These are phyloP conservation scores for Pterulicium gracile DNA, from an alignment of 1,284 basidiomycete species.

Conservation along the genomic window DNA sequence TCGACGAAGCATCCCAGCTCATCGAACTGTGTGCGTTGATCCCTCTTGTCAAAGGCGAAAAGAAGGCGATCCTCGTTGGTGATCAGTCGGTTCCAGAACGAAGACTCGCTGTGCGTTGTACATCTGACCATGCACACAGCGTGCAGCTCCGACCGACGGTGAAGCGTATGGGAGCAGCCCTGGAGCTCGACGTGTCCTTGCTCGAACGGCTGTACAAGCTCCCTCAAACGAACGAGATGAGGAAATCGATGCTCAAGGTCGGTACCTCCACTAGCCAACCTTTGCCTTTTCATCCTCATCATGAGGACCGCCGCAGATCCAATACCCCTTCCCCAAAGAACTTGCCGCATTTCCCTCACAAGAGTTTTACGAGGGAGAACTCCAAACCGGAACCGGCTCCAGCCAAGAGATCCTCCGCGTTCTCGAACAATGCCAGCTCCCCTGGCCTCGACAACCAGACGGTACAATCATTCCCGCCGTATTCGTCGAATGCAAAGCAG, in stretches of 20 bases:
- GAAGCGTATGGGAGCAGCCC: constrained; percentile 39
- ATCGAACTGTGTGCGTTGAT: constrained; percentile 54
- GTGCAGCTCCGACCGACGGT: constrained; percentile 58
- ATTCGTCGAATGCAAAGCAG: constrained; percentile 43
- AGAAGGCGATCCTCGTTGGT: constrained; percentile 47
- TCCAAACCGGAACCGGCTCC: constrained; percentile 35
- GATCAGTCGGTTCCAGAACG: constrained; percentile 41
- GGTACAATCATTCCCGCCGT: constrained; percentile 34
- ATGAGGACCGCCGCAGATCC: too few relatives aligned
- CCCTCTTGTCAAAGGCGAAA: constrained; percentile 51
- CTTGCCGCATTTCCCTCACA: constrained; percentile 49
- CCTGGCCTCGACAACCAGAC: constrained; percentile 34
- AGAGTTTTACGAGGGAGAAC: constrained; percentile 46
- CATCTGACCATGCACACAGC: constrained; percentile 22
- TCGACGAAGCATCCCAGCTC: constrained; percentile 60
- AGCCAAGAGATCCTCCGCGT: constrained; percentile 26
- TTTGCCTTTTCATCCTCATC: neutral
- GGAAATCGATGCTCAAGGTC: constrained; percentile 52
- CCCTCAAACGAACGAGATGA: constrained; percentile 22
- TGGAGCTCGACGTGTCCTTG: constrained; percentile 48
- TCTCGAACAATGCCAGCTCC: constrained; percentile 20
- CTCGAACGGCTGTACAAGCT: constrained; percentile 47
- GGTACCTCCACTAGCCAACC: constrained; percentile 8
- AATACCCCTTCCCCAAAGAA: constrained; percentile 50
- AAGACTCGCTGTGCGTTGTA: neutral